phyloP scores from a whole-genome alignment of 768 basidiomycete genomes.

The Trichaptum fuscoviolaceum region DNA sequence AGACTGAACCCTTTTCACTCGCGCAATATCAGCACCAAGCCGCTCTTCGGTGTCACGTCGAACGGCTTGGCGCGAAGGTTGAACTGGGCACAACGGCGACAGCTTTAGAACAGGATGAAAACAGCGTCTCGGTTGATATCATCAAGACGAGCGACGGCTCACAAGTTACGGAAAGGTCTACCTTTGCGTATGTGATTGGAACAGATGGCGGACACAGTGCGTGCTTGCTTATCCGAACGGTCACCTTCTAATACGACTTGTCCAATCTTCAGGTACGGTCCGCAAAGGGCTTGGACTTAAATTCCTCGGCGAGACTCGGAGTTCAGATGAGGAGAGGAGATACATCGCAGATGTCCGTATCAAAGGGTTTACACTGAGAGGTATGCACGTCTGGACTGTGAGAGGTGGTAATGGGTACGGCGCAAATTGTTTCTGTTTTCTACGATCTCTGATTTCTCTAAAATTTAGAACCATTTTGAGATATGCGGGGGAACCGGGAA shows the following conservation, averaged over 20 bases:
- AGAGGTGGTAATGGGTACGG: not conserved
- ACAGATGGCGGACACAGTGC: slow-evolving; percentile 35
- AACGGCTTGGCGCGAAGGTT: slow-evolving; percentile 24
- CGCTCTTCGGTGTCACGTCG: slow-evolving; percentile 26
- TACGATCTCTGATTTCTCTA: not conserved
- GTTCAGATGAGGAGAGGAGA: slow-evolving; percentile 17
- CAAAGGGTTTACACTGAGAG: not conserved
- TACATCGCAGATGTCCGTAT: slow-evolving; percentile 33
- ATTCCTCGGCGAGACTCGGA: slow-evolving; percentile 36
- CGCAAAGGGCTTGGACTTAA: slow-evolving; percentile 36
- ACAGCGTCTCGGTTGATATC: slow-evolving; percentile 17
- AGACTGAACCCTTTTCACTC: not conserved
- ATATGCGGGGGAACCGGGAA: not conserved
- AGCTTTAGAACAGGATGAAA: slow-evolving; percentile 34
- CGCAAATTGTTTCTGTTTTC: not conserved
- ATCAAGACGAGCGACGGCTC: slow-evolving; percentile 19
- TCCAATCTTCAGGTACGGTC: slow-evolving; percentile 24
- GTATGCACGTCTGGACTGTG: not conserved
- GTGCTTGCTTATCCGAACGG: not conserved
- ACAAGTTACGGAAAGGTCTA: slow-evolving; percentile 20
- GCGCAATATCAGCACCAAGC: slow-evolving; percentile 11
- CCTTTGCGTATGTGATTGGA: slow-evolving; percentile 32
- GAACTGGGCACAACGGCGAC: slow-evolving; percentile 40
- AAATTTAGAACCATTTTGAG: not conserved
- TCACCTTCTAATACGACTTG: not conserved